A percentile compares a stretch with the other conserved stretches of the same genome.
These are phyloP conservation scores for Lodderomyces metapsilosis DNA, from an alignment of 1,139 yeast species.

Conservation along the genomic window DNA sequence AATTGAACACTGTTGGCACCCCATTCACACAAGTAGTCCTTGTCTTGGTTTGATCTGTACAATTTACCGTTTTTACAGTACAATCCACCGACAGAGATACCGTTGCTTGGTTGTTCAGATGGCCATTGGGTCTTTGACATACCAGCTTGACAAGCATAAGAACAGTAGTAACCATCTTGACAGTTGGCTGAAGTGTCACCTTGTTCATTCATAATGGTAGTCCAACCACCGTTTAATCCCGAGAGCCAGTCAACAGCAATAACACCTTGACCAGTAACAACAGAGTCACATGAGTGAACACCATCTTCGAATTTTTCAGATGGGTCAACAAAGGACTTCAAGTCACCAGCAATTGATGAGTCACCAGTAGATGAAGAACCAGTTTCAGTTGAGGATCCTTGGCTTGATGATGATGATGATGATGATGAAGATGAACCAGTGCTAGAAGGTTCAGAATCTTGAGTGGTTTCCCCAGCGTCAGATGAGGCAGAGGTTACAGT, in stretches of 20 bases:
- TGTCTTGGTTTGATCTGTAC: conserved; percentile 61
- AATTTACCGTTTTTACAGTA: conserved; percentile 66
- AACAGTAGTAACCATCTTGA: conserved; percentile 75
- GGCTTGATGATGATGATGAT: conserved; percentile 14
- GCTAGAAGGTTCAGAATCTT: conserved; percentile 16
- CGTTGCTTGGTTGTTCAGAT: conserved; percentile 62
- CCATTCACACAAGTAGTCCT: conserved; percentile 74
- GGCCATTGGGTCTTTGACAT: conserved; percentile 93
- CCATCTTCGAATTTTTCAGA: conserved; percentile 60
- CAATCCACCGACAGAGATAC: conserved; percentile 81
- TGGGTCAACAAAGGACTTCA: conserved; percentile 52
- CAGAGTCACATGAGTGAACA: conserved; percentile 54
- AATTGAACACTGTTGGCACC: conserved; percentile 64
- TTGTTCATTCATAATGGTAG: conserved; percentile 63
- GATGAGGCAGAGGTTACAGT: conserved; percentile 12
- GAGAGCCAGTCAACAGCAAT: conserved; percentile 53
- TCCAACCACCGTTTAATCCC: conserved; percentile 66
- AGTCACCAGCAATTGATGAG: conserved; percentile 53
- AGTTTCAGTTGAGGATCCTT: conserved; percentile 17
- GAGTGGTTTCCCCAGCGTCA: conserved; percentile 17
- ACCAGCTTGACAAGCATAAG: conserved; percentile 87
- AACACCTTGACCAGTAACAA: conserved; percentile 76
- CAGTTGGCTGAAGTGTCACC: conserved; percentile 69
- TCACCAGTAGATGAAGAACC: conserved; percentile 16
- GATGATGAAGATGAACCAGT: conserved; percentile 16